phyloP scores from a whole-genome alignment of 2,329 filamentous ascomycete species.

The Lanzia echinophila region DNA sequence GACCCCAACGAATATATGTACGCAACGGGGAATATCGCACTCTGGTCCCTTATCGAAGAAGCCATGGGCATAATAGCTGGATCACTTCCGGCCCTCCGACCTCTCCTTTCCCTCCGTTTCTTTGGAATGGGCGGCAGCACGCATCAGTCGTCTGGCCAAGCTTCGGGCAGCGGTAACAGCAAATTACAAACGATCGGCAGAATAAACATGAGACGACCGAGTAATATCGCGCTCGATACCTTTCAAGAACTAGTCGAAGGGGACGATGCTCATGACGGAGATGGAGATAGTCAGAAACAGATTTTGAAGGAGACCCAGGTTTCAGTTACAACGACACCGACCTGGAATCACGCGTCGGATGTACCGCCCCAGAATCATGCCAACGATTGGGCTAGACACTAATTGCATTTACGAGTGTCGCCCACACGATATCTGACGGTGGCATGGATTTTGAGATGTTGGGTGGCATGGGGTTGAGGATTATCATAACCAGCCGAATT shows the following conservation, averaged over 20 bases:
- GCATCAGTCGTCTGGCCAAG: background rate
- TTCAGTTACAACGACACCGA: constrained; percentile 20
- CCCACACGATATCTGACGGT: too few species aligned
- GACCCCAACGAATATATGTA: constrained; percentile 36
- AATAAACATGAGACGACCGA: background rate
- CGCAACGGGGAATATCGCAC: constrained; percentile 35
- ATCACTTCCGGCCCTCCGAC: constrained; percentile 40
- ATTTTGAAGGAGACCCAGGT: constrained; percentile 34
- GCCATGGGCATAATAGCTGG: constrained; percentile 44
- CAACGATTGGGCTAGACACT: too few species aligned
- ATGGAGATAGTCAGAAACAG: constrained; percentile 34
- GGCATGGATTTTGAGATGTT: too few species aligned
- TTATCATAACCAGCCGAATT: too few species aligned
- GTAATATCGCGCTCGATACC: constrained; percentile 18
- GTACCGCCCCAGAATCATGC: too few species aligned
- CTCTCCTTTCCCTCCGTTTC: constrained; percentile 33
- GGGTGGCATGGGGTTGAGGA: too few species aligned
- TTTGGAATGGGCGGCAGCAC: constrained; percentile 17
- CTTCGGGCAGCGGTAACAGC: background rate
- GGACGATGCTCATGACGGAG: constrained; percentile 13
- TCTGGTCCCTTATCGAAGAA: constrained; percentile 43
- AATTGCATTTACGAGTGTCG: too few species aligned
- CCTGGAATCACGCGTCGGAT: too few species aligned
- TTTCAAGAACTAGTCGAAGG: constrained; percentile 17
- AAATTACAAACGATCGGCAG: background rate